Base-by-base conservation (phyloP, 148 eudicot species). In the Dysphania ambrosioides region DNA sequence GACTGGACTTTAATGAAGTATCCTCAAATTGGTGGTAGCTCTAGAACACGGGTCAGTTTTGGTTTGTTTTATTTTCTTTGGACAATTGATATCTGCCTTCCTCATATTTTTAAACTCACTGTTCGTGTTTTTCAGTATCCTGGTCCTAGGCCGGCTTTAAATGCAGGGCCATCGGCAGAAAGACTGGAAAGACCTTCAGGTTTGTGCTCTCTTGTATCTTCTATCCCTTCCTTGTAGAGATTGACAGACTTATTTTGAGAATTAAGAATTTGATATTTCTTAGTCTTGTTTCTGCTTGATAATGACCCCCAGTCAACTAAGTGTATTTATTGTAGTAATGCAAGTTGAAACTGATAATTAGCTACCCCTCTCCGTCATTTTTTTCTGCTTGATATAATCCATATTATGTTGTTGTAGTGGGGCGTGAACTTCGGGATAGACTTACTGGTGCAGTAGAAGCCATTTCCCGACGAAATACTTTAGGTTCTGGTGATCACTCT, bases 1-100 rank as follows among this genome's bases (percentile, higher is more conserved):
- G 98, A 94, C 85, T 94, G 98, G 98, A 94, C 97, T 11, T 87
- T 87, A 66, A 58, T 90, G 87, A 94, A 94, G 82, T 90, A 92
- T 84, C 97, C 98, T 71, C 97, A 94, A 78, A 85, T 83, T 63
- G 89, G 93, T 61, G 81, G 94, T 78, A 87, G 88, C 82, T 92
- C 99, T 76, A 86, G 89, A 86, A 81, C 87, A 79, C 84, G 86
- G 79, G 87, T 87, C 13, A 77, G 87, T 82, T 42, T 79, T 76
- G n/a, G n/a, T n/a, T 47, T 70, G 8, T 47, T 74, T 29, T 75
- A 67, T 78, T 79, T 69, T 35, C 44, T 1, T 60, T 73, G 27
- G 30, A 16, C 78, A 86, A 75, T 84, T 84, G 44, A 19, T 16
- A 4, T 66, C 76, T 82, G 62, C 66, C 75, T 72, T 16, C 42